Percentiles rank a stretch among this genome's conserved stretches.
Conservation (phyloP, 768 basidiomycete genomes). For the Neoboletus brunneissimus region DNA sequence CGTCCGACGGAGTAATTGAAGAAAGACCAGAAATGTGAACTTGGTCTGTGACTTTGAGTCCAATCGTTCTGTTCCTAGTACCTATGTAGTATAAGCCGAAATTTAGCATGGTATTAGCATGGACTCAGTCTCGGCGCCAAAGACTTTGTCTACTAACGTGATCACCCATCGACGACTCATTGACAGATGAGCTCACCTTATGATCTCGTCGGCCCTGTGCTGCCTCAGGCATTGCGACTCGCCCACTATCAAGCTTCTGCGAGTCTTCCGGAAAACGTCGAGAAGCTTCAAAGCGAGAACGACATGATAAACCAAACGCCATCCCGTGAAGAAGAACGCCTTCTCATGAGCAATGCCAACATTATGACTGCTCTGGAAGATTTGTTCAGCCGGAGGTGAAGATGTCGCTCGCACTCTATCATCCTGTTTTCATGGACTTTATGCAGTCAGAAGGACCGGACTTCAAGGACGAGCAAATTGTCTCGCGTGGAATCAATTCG, state of each 20-base stretch:
- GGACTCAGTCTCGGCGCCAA: too few species aligned
- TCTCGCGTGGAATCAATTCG: slow-evolving; percentile 28
- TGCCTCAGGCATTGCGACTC: slow-evolving; percentile 25
- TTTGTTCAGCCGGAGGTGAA: slow-evolving; percentile 36
- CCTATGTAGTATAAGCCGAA: too few species aligned
- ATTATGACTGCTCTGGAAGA: slow-evolving; percentile 31
- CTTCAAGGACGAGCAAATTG: slow-evolving; percentile 27
- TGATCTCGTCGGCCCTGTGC: slow-evolving; percentile 27
- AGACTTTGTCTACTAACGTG: too few species aligned
- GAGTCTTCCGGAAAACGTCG: neutral
- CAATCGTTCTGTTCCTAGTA: too few species aligned
- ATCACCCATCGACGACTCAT: too few species aligned
- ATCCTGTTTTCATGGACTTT: neutral
- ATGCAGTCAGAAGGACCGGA: slow-evolving; percentile 2
- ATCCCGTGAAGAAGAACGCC: slow-evolving; percentile 20
- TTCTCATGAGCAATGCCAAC: slow-evolving; percentile 22
- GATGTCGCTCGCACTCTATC: neutral
- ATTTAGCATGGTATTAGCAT: too few species aligned
- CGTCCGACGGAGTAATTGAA: too few species aligned
- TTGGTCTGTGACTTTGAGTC: too few species aligned
- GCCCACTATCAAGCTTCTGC: slow-evolving; percentile 2
- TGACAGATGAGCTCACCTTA: neutral
- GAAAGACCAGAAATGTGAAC: too few species aligned
- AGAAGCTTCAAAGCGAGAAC: slow-evolving; percentile 1
- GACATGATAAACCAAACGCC: slow-evolving; percentile 17